These are phyloP conservation scores for Rhodomyrtus psidioides DNA, from an alignment of 441 rosid genomes.

Conservation along the genomic window DNA sequence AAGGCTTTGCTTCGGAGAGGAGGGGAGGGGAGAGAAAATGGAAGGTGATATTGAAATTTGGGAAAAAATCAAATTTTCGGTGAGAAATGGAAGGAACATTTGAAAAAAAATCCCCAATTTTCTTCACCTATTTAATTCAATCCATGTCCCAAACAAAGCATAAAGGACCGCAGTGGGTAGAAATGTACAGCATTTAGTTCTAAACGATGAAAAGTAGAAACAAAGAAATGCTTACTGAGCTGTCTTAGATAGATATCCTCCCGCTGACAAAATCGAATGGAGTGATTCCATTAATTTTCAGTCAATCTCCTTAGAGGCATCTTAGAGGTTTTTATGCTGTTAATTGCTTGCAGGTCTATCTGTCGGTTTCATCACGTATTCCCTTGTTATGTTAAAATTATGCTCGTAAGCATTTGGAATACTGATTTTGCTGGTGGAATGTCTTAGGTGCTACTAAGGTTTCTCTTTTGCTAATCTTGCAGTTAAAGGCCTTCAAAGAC, in stretches of 20 bases:
- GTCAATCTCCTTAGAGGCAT: not conserved
- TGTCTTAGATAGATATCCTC: not conserved
- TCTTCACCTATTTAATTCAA: not conserved
- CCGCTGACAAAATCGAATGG: not conserved
- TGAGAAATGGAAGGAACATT: not conserved
- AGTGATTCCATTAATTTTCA: not conserved
- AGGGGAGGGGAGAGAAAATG: not conserved
- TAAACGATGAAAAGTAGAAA: not conserved
- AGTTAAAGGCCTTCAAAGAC: conserved; percentile 65
- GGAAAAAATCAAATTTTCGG: not conserved
- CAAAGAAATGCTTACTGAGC: not conserved
- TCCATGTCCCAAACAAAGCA: not conserved
- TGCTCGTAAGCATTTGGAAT: not conserved
- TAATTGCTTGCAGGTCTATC: not conserved
- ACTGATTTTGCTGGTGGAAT: not conserved
- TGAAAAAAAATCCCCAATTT: not conserved
- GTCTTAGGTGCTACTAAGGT: conserved; percentile 4
- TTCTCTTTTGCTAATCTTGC: conserved; percentile 21
- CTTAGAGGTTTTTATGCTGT: not conserved
- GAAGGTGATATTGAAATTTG: not conserved
- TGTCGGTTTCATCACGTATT: not conserved
- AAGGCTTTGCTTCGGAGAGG: not conserved
- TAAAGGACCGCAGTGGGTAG: not conserved
- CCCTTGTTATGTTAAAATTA: not conserved
- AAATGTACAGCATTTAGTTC: not conserved